These are phyloP conservation scores for Dactylonectria macrodidyma DNA, from an alignment of 2,329 filamentous ascomycete genomes.

Conservation along the genomic window DNA sequence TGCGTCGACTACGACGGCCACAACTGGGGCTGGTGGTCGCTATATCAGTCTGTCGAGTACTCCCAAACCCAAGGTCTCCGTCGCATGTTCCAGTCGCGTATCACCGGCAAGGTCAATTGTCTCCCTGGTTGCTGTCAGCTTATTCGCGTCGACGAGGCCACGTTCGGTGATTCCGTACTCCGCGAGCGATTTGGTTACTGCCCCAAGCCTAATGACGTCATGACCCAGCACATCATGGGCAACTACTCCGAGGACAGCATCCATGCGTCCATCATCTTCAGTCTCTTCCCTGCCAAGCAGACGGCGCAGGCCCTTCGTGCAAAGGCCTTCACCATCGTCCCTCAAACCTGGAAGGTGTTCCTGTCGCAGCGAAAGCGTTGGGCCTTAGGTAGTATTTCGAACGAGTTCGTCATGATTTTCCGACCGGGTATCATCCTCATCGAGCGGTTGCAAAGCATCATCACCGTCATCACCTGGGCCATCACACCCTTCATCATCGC, in stretches of 20 bases:
- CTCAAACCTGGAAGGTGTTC: constrained; percentile 62
- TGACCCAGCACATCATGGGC: constrained; percentile 65
- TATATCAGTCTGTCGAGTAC: constrained; percentile 65
- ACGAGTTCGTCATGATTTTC: constrained; percentile 65
- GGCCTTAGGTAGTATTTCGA: constrained; percentile 63
- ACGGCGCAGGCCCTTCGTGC: constrained; percentile 64
- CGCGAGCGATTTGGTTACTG: constrained; percentile 64
- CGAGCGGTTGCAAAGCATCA: constrained; percentile 60
- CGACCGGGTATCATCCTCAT: constrained; percentile 58
- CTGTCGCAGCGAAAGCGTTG: constrained; percentile 65
- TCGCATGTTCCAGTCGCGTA: constrained; percentile 64
- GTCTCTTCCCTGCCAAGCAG: constrained; percentile 58
- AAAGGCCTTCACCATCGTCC: constrained; percentile 63
- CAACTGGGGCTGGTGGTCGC: constrained; percentile 60
- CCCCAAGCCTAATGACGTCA: constrained; percentile 62
- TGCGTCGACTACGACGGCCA: constrained; percentile 61
- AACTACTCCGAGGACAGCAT: constrained; percentile 66
- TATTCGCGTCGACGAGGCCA: constrained; percentile 64
- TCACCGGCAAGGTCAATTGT: constrained; percentile 65
- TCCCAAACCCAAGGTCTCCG: constrained; percentile 63
- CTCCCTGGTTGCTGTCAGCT: constrained; percentile 66
- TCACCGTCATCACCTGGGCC: constrained; percentile 63
- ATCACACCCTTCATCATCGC: constrained; percentile 62
- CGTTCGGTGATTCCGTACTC: constrained; percentile 62
- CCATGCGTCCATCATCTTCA: constrained; percentile 64